Percentiles rank a stretch among this genome's conserved stretches.
Conservation (phyloP, 139 green algal genomes). For the Eudorina sp. region DNA sequence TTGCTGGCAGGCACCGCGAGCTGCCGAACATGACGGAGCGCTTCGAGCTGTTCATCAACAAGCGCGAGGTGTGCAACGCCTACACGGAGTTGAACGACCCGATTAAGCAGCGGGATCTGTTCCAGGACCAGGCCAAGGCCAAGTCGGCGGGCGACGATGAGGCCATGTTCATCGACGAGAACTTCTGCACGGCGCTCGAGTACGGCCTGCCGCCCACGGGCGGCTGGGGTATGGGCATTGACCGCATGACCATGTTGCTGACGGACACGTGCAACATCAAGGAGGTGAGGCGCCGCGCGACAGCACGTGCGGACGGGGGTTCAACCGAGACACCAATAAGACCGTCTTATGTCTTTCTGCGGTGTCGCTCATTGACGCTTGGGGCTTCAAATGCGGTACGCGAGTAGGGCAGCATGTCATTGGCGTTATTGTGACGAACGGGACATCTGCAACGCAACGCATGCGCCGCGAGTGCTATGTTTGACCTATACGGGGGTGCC, state of each 20-base stretch:
- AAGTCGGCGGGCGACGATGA: slow-evolving; percentile 94
- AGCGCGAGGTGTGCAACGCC: slow-evolving; percentile 96
- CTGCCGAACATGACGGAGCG: slow-evolving; percentile 94
- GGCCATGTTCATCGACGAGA: slow-evolving; percentile 98
- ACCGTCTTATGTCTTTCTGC: too few relatives aligned
- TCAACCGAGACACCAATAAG: too few relatives aligned
- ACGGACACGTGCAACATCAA: slow-evolving; percentile 91
- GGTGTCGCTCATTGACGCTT: too few relatives aligned
- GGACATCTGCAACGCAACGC: too few relatives aligned
- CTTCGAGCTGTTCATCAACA: slow-evolving; percentile 99
- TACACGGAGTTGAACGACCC: slow-evolving; percentile 99
- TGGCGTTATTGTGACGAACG: too few relatives aligned
- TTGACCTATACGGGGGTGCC: too few relatives aligned
- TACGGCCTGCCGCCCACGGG: slow-evolving; percentile 98
- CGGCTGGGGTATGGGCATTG: slow-evolving; percentile 98
- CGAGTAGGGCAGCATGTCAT: too few relatives aligned
- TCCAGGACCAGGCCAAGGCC: slow-evolving; percentile 86
- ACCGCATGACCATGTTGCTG: slow-evolving; percentile 98
- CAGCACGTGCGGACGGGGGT: too few relatives aligned
- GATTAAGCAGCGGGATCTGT: slow-evolving; percentile 94
- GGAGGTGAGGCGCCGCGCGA: slow-evolving; percentile 86
- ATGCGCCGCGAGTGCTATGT: too few relatives aligned
- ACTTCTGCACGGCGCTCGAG: slow-evolving; percentile 97
- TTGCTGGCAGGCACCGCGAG: slow-evolving; percentile 80
- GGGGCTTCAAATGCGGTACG: too few relatives aligned